Base-by-base conservation (phyloP, 345 rosid genomes). In the Dovyalis caffra region DNA sequence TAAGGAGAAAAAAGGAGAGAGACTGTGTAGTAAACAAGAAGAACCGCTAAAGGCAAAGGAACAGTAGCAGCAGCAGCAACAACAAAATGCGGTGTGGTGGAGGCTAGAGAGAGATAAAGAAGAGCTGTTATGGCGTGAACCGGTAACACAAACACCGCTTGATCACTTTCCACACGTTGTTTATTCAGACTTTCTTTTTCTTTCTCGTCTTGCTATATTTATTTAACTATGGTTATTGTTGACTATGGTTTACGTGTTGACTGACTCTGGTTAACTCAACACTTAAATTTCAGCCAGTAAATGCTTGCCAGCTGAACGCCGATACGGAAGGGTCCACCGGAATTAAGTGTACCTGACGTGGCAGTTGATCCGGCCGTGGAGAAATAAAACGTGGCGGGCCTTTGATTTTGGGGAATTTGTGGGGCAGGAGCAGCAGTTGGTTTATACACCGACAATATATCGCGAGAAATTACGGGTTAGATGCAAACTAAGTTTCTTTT, bases 361-460 rank as follows among this genome's bases (percentile, higher is more conserved):
- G 84, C 79, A 20, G 3, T 1, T 25, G 56, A 73, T 73, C 79
- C 0, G 23, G 29, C 72, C 75, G 82, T 68, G 7, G 0, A 15
- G 3, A 0, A 0, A 1, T 3, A 6, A 0, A 62, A 65, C 82
- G 75, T 68, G 78, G 57, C 49, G 9, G 9, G 10, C 8, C 18
- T 32, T 29, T 8, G 1, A 37, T 9, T n/a, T 20, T 15, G 40
- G n/a, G 1, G 10, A 51, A 8, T 35, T 6, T 5, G 37, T 20
- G 15, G 34, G 47, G 43, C 25, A n/a, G n/a, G n/a, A n/a, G n/a
- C n/a, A n/a, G n/a, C n/a, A n/a, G n/a, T n/a, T n/a, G n/a, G 49
- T 63, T 70, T 77, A 66, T 68, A 33, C 87, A 83, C 91, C 91
- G 89, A 86, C 91, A 88, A 80, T 76, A 65, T 85, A 60, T 86